phyloP scores from a whole-genome alignment of 768 basidiomycete species.

The Boletus sp. region DNA sequence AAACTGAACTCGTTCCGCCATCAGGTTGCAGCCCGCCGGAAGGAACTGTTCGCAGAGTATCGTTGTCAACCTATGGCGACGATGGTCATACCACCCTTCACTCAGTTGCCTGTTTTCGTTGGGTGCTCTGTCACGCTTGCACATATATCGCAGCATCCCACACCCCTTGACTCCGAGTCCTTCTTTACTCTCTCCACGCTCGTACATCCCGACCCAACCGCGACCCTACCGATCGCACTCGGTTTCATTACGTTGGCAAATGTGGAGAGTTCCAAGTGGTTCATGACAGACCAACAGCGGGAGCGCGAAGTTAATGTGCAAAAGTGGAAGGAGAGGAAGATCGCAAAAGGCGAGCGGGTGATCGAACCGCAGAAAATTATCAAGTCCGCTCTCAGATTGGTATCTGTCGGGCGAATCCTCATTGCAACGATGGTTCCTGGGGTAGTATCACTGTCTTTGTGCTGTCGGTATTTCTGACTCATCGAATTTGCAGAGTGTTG shows the following conservation, averaged over 20 bases:
- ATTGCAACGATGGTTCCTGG: slow-evolving; percentile 69
- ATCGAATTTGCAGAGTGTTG: slow-evolving; percentile 44
- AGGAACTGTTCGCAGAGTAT: slow-evolving; percentile 58
- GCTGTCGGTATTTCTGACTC: background rate
- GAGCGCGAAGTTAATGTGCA: slow-evolving; percentile 48
- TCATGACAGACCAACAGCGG: slow-evolving; percentile 56
- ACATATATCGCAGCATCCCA: slow-evolving; percentile 53
- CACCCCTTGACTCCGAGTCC: slow-evolving; percentile 71
- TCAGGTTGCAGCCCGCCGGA: slow-evolving; percentile 52
- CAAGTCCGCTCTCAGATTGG: slow-evolving; percentile 50
- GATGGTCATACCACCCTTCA: slow-evolving; percentile 56
- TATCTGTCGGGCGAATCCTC: slow-evolving; percentile 66
- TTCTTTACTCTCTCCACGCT: slow-evolving; percentile 73
- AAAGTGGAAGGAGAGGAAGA: slow-evolving; percentile 43
- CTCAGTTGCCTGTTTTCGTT: slow-evolving; percentile 73
- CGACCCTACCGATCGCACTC: slow-evolving; percentile 62
- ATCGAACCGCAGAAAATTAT: slow-evolving; percentile 48
- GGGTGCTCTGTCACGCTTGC: slow-evolving; percentile 57
- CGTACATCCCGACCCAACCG: slow-evolving; percentile 67
- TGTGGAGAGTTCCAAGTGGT: slow-evolving; percentile 74
- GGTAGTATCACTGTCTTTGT: slow-evolving; percentile 37
- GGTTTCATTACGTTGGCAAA: slow-evolving; percentile 77
- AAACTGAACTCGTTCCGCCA: slow-evolving; percentile 3
- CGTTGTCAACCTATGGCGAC: slow-evolving; percentile 56
- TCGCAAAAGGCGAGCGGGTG: slow-evolving; percentile 42